These are phyloP conservation scores for Abrus pulchellus DNA, from an alignment of 306 rosid genomes.

Conservation along the genomic window DNA sequence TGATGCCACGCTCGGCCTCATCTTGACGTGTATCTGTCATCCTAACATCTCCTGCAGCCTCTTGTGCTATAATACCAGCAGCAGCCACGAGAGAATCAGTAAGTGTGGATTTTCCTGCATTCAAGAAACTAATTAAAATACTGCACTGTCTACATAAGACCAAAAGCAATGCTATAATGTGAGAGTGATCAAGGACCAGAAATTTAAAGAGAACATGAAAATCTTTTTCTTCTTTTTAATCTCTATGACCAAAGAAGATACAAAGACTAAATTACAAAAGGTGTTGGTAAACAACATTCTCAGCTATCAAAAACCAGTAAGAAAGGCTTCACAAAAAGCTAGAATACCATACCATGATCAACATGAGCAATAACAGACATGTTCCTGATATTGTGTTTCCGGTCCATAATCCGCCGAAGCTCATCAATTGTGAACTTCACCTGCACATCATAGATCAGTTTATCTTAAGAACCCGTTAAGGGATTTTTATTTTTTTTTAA, in stretches of 20 bases:
- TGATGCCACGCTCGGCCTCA: constrained; percentile 91
- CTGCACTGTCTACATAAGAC: neutral
- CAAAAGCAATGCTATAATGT: neutral
- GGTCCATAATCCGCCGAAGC: constrained; percentile 73
- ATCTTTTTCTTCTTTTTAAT: neutral
- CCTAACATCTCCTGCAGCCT: constrained; percentile 83
- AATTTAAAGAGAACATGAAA: neutral
- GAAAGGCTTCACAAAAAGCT: neutral
- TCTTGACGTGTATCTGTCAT: constrained; percentile 84
- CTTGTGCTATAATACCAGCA: constrained; percentile 87
- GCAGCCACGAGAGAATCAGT: constrained; percentile 90
- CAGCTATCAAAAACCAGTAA: neutral
- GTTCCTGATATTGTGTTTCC: constrained; percentile 71
- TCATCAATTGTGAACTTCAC: constrained; percentile 77
- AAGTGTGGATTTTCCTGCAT: constrained; percentile 74
- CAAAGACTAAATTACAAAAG: neutral
- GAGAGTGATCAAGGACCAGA: neutral
- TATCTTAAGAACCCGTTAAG: neutral
- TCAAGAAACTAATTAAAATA: neutral
- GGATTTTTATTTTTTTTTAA: no score
- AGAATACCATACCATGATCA: constrained; percentile 61
- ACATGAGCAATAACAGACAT: constrained; percentile 82
- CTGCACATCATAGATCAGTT: constrained; percentile 47
- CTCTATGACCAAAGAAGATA: neutral
- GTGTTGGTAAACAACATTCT: neutral